Conservation (phyloP, 306 rosid genomes). For the Trichosanthes truncata region DNA sequence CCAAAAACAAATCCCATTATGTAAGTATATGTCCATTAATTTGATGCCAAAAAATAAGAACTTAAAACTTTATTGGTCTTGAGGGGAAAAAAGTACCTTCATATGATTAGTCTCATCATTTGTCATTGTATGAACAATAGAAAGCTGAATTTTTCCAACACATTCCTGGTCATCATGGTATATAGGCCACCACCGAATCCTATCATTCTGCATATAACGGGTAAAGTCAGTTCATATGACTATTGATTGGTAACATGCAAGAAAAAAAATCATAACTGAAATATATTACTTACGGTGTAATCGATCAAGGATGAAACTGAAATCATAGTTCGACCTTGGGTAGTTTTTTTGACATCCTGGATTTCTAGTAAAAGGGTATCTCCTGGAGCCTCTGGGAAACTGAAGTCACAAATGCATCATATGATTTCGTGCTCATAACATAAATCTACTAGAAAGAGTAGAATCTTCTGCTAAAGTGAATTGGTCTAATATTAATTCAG, state of each 20-base stretch:
- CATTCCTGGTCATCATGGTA: constrained; percentile 82
- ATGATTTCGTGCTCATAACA: background rate
- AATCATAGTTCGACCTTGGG: constrained; percentile 71
- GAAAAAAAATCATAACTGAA: background rate
- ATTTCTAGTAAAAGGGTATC: constrained; percentile 74
- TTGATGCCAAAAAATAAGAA: background rate
- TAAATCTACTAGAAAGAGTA: background rate
- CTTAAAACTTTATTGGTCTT: background rate
- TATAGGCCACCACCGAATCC: constrained; percentile 86
- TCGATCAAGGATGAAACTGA: constrained; percentile 73
- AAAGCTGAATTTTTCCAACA: constrained; percentile 88
- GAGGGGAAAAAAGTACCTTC: constrained; percentile 38
- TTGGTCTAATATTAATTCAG: background rate
- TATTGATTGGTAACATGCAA: constrained; percentile 4
- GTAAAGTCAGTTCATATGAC: constrained; percentile 10
- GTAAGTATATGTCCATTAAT: background rate
- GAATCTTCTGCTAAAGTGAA: background rate
- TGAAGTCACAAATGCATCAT: constrained; percentile 27
- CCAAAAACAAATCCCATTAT: background rate
- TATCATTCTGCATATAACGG: constrained; percentile 50
- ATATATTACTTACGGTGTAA: constrained; percentile 40
- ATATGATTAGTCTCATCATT: constrained; percentile 58
- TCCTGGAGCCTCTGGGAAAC: constrained; percentile 88
- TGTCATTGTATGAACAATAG: constrained; percentile 52
- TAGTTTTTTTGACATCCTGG: constrained; percentile 55